These are phyloP conservation scores for Candida sonorensis DNA, from an alignment of 805 yeast genomes.

Conservation along the genomic window DNA sequence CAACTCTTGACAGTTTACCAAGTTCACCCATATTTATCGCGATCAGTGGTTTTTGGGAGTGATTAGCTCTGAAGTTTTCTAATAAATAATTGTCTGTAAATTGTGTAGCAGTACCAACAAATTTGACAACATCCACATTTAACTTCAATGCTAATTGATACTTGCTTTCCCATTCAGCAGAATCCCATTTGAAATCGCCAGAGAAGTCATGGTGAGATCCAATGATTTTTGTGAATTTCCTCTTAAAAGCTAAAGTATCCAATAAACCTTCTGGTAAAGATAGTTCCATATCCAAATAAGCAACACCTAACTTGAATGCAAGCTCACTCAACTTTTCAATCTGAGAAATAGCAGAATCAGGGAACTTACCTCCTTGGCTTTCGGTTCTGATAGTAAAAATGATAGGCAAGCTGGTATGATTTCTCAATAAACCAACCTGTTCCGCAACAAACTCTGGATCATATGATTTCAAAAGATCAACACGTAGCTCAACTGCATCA, in stretches of 20 bases:
- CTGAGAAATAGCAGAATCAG: conserved; percentile 43
- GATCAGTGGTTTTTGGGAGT: conserved; percentile 58
- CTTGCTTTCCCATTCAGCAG: conserved; percentile 67
- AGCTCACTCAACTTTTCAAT: conserved; percentile 47
- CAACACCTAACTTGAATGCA: conserved; percentile 75
- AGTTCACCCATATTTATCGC: conserved; percentile 73
- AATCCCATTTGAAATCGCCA: conserved; percentile 58
- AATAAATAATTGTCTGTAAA: conserved; percentile 64
- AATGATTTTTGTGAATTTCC: conserved; percentile 62
- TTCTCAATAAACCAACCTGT: conserved; percentile 67
- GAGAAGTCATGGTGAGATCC: conserved; percentile 77
- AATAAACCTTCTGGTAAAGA: conserved; percentile 53
- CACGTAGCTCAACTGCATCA: conserved; percentile 78
- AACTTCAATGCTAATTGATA: conserved; percentile 59
- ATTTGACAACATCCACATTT: conserved; percentile 70
- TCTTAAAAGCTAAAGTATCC: conserved; percentile 42
- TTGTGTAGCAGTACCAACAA: conserved; percentile 68
- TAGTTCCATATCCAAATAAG: conserved; percentile 74
- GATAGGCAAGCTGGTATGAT: conserved; percentile 61
- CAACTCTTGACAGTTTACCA: conserved; percentile 76
- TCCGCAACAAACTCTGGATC: conserved; percentile 55
- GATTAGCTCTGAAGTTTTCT: conserved; percentile 59
- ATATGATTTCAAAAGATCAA: conserved; percentile 55
- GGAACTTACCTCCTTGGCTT: conserved; percentile 79
- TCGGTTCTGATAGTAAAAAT: conserved; percentile 73